These are phyloP conservation scores for Isoetes taiwanensis DNA, from an alignment of 75 land plant species.

Conservation along the genomic window DNA sequence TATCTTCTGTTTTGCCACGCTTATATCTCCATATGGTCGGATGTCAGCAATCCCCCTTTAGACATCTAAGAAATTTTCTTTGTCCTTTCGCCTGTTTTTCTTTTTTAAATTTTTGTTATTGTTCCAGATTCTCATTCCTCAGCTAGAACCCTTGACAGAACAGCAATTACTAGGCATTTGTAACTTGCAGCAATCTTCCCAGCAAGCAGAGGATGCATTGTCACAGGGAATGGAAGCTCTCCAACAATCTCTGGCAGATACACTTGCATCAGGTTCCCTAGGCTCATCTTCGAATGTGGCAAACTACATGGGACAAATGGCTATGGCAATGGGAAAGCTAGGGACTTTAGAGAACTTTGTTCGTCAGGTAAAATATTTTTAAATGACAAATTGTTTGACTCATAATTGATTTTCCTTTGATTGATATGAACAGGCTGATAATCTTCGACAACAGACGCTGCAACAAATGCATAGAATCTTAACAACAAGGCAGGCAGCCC, in stretches of 20 bases:
- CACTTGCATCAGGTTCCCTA: constrained; percentile 35
- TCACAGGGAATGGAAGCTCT: constrained; percentile 64
- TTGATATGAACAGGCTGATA: constrained; percentile 8
- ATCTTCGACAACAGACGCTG: constrained; percentile 3
- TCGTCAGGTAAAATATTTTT: constrained; percentile 20
- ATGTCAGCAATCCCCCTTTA: too few species aligned
- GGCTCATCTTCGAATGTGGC: constrained; percentile 26
- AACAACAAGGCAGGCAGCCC: constrained; percentile 2
- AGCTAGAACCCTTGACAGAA: constrained; percentile 62
- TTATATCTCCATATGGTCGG: too few species aligned
- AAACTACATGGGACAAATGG: constrained; percentile 35
- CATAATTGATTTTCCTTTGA: background rate
- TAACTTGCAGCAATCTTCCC: constrained; percentile 51
- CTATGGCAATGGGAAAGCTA: constrained; percentile 29
- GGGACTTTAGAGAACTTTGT: constrained; percentile 25
- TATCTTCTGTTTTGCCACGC: background rate
- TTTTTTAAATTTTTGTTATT: too few species aligned
- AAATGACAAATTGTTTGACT: too few species aligned
- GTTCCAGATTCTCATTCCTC: constrained; percentile 40
- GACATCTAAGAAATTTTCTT: too few species aligned
- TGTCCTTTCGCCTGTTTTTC: too few species aligned
- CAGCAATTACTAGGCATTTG: constrained; percentile 53
- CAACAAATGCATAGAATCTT: constrained; percentile 7
- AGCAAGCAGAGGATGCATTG: constrained; percentile 68
- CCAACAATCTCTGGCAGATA: constrained; percentile 46